These are phyloP conservation scores for Leptographium wingfieldii DNA, from an alignment of 2,329 filamentous ascomycete genomes.

Conservation along the genomic window DNA sequence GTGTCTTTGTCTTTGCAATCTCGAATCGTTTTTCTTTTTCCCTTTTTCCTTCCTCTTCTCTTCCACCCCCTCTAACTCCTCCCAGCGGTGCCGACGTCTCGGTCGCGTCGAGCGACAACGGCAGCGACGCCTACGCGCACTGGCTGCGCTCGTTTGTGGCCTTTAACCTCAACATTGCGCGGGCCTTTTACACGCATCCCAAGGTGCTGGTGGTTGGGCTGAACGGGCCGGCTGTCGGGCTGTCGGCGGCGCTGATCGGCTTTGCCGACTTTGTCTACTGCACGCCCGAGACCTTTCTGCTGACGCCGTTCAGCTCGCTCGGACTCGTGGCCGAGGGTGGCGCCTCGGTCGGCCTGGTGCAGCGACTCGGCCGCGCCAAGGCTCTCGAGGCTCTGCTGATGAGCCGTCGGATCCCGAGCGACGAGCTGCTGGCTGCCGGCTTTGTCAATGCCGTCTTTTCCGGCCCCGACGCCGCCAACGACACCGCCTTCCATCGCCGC, in stretches of 20 bases:
- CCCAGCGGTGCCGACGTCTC: conserved; percentile 67
- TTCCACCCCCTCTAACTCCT: not conserved
- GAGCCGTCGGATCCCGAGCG: conserved; percentile 61
- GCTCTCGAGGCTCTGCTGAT: conserved; percentile 91
- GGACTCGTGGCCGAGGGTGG: conserved; percentile 86
- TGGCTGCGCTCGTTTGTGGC: conserved; percentile 63
- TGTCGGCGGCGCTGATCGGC: conserved; percentile 70
- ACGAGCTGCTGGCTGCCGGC: conserved; percentile 62
- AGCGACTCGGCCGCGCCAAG: conserved; percentile 64
- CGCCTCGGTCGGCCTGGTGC: conserved; percentile 64
- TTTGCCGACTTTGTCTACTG: conserved; percentile 91
- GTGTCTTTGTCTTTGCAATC: conserved; percentile 16
- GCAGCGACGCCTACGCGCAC: conserved; percentile 29
- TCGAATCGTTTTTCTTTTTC: not conserved
- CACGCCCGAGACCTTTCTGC: conserved; percentile 66
- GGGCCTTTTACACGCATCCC: conserved; percentile 83
- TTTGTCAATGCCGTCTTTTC: conserved; percentile 79
- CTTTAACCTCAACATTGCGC: conserved; percentile 81
- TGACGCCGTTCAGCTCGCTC: conserved; percentile 83
- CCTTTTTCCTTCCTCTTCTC: not conserved
- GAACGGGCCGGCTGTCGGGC: conserved; percentile 82
- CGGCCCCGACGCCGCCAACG: conserved; percentile 43
- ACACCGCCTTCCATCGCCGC: conserved; percentile 53
- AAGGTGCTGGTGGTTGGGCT: conserved; percentile 87
- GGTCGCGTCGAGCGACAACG: conserved; percentile 24